phyloP scores from a whole-genome alignment of 768 basidiomycete species.

The Termitomyces sp. region DNA sequence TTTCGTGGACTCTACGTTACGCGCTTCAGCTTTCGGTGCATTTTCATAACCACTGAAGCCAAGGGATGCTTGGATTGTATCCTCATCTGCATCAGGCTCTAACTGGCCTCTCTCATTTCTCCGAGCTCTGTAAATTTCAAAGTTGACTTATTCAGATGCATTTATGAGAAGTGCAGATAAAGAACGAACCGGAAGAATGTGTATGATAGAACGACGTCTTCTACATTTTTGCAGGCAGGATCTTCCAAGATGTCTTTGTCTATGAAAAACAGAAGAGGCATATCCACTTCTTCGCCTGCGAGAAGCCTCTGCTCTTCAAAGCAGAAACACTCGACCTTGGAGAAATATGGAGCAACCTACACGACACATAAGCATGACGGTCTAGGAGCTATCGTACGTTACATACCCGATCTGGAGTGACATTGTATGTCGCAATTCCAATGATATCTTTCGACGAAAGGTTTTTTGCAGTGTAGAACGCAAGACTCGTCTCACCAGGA shows the following conservation, averaged over 20 bases:
- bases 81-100: constrained; percentile 86
- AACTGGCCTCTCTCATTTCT: constrained; percentile 82
- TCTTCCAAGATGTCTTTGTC: constrained; percentile 97
- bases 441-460: constrained; percentile 83
- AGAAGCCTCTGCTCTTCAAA: constrained; percentile 97
- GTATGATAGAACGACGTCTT: constrained; percentile 92
- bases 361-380: not conserved
- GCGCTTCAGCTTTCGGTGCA: constrained; percentile 35
- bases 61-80: constrained; percentile 73
- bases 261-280: constrained; percentile 98
- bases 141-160: not conserved
- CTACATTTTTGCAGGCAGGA: constrained; percentile 78
- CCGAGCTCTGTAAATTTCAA: constrained; percentile 57
- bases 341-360: constrained; percentile 96
- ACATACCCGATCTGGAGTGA: constrained; percentile 91
- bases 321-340: constrained; percentile 99
- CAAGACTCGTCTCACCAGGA: constrained; percentile 93
- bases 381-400: not conserved
- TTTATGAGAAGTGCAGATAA: not conserved
- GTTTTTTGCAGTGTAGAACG: constrained; percentile 95
- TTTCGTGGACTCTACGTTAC: constrained; percentile 9
- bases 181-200: constrained; percentile 89
- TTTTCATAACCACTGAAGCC: constrained; percentile 70
- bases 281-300: constrained; percentile 95
- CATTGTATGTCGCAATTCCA: constrained; percentile 98